Conservation (phyloP, 345 rosid genomes). For the Zanthoxylum bungeanum region DNA sequence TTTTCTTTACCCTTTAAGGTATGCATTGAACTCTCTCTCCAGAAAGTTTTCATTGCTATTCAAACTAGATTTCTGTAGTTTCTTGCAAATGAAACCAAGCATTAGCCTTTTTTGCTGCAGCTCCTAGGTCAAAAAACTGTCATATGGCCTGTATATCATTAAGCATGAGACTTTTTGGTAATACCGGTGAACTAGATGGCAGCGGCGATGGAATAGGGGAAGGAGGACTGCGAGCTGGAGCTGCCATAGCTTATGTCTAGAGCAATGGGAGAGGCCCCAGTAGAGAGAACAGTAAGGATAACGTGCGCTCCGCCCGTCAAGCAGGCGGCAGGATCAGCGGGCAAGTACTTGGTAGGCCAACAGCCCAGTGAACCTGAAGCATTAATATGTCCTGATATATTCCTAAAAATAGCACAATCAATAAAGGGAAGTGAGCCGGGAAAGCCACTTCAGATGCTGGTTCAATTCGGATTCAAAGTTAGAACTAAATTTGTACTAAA, state of each 20-base stretch:
- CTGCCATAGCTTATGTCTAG: too few relatives aligned
- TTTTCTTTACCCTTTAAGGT: not conserved
- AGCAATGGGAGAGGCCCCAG: too few relatives aligned
- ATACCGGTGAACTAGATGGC: too few relatives aligned
- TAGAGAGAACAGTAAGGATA: not conserved
- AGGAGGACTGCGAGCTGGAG: too few relatives aligned
- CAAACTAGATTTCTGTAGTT: not conserved
- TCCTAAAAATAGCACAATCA: too few relatives aligned
- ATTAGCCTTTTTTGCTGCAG: not conserved
- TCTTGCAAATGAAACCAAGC: not conserved
- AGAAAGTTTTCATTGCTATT: not conserved
- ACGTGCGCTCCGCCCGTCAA: not conserved
- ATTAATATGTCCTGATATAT: not conserved
- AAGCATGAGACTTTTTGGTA: too few relatives aligned
- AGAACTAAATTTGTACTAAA: too few relatives aligned
- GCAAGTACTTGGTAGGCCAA: slow-evolving; percentile 10
- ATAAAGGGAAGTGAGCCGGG: too few relatives aligned
- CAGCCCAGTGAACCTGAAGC: not conserved
- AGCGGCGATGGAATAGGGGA: too few relatives aligned
- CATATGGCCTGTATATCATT: too few relatives aligned
- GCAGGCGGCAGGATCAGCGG: not conserved
- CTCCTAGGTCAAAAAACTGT: not conserved
- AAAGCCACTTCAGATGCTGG: too few relatives aligned
- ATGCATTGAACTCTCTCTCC: not conserved
- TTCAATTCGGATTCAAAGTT: too few relatives aligned